Evolutionary conservation across 768 basidiomycete species (phyloP).

Genomic region (Phanerodontia chrysosporium): DNA sequence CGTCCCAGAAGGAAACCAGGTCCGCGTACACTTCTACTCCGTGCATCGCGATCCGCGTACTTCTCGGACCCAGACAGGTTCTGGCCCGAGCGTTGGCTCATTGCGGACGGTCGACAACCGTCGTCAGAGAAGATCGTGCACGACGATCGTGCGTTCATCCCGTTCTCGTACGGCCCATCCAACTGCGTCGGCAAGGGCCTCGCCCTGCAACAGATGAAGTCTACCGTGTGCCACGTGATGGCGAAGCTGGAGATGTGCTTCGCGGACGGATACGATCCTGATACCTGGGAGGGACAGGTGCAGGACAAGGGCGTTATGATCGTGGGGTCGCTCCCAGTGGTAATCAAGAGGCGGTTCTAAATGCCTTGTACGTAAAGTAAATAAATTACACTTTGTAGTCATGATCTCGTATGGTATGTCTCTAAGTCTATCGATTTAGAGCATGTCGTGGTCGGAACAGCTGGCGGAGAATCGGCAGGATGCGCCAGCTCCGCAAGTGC

Average conservation of each 20-base stretch:
- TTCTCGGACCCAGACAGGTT: conserved; percentile 37
- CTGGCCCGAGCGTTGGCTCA: conserved; percentile 40
- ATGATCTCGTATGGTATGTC: too few species aligned
- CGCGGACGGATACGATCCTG: conserved; percentile 25
- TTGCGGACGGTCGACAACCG: conserved; percentile 2
- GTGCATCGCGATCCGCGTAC: conserved; percentile 40
- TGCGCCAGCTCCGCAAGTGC: too few species aligned
- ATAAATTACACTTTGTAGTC: too few species aligned
- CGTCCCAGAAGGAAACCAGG: conserved; percentile 13
- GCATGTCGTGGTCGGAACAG: too few species aligned
- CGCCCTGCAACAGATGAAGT: conserved; percentile 34
- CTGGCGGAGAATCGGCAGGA: too few species aligned
- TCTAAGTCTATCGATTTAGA: too few species aligned
- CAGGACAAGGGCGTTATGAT: too few species aligned
- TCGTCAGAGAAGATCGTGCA: conserved; percentile 10
- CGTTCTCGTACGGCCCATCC: conserved; percentile 44
- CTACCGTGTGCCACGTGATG: conserved; percentile 25
- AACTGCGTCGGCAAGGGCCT: conserved; percentile 48
- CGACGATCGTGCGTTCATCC: conserved; percentile 33
- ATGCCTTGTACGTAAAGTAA: too few species aligned
- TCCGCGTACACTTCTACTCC: conserved; percentile 32
- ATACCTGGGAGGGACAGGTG: conserved; percentile 20
- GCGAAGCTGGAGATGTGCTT: conserved; percentile 32
- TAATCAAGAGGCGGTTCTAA: too few species aligned
- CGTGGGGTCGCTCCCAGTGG: too few species aligned